A percentile compares a stretch with the other conserved stretches of the same genome.
Conservation (phyloP, 768 basidiomycete species). For the Boletus subparvulus region DNA sequence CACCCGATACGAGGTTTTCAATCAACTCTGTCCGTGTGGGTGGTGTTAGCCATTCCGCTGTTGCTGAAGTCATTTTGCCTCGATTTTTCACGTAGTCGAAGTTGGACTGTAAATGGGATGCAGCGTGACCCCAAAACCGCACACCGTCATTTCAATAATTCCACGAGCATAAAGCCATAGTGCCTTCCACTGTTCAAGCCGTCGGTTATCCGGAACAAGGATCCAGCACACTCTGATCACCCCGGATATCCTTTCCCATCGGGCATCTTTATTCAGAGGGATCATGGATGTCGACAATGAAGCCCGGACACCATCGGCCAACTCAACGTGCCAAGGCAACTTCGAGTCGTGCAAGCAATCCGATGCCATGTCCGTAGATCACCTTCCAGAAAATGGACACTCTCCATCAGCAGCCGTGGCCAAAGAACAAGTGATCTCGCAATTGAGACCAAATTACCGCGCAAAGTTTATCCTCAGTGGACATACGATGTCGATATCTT, state of each 20-base stretch:
- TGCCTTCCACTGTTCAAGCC: not conserved
- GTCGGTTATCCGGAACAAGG: not conserved
- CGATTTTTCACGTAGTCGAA: conserved; percentile 11
- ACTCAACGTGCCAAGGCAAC: not conserved
- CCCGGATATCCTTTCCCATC: not conserved
- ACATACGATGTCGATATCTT: conserved; percentile 80
- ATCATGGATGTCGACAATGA: conserved; percentile 20
- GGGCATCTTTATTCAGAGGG: not conserved
- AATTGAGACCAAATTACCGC: conserved; percentile 50
- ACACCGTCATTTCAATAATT: not conserved
- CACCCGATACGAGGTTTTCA: conserved; percentile 87
- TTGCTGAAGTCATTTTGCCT: conserved; percentile 32
- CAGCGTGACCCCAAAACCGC: conserved; percentile 12
- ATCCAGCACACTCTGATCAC: not conserved
- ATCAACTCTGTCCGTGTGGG: conserved; percentile 82
- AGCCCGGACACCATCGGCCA: not conserved
- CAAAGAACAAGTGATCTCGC: conserved; percentile 5
- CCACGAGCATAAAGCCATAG: not conserved
- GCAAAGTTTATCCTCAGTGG: conserved; percentile 68
- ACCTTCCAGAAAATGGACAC: not conserved
- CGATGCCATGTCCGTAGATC: conserved; percentile 11
- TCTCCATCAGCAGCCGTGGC: not conserved
- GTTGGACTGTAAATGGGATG: not conserved
- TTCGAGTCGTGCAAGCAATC: conserved; percentile 5
- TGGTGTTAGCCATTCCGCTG: conserved; percentile 70